phyloP scores from a whole-genome alignment of 768 basidiomycete genomes.

The Plicaturopsis crispa region DNA sequence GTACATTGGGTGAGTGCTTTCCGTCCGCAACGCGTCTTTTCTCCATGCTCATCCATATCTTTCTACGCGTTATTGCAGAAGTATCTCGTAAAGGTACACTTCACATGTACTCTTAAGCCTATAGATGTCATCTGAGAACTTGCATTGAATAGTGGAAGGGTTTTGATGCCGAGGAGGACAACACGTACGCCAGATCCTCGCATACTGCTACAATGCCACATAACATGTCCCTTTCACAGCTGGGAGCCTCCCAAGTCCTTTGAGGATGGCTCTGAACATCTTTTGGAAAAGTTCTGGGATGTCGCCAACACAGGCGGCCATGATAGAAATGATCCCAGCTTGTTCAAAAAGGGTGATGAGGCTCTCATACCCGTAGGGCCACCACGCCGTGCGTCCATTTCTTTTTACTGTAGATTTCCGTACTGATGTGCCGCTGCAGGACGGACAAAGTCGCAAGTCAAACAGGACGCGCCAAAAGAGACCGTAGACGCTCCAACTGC shows the following conservation, averaged over 20 bases:
- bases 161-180: conserved; percentile 44
- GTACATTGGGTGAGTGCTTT: conserved; percentile 40
- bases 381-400: conserved; percentile 36
- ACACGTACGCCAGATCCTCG: too few species aligned
- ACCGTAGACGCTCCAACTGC: too few species aligned
- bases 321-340: conserved; percentile 37
- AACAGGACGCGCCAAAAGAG: background rate
- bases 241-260: conserved; percentile 68
- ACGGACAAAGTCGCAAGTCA: background rate
- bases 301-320: conserved; percentile 28
- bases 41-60: conserved; percentile 13
- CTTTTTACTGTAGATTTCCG: background rate
- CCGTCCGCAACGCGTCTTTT: conserved; percentile 3
- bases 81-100: conserved; percentile 51
- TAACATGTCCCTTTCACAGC: conserved; percentile 25
- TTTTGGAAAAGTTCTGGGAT: conserved; percentile 32
- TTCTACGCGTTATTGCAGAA: conserved; percentile 26
- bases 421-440: conserved; percentile 4
- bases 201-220: too few species aligned
- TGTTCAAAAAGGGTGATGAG: conserved; percentile 48
- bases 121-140: conserved; percentile 3
- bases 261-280: conserved; percentile 42
- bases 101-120: background rate
- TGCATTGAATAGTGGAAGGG: conserved; percentile 47
- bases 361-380: conserved; percentile 51